Conservation (phyloP, 148 eudicot genomes). For the Gaultheria prostrata region DNA sequence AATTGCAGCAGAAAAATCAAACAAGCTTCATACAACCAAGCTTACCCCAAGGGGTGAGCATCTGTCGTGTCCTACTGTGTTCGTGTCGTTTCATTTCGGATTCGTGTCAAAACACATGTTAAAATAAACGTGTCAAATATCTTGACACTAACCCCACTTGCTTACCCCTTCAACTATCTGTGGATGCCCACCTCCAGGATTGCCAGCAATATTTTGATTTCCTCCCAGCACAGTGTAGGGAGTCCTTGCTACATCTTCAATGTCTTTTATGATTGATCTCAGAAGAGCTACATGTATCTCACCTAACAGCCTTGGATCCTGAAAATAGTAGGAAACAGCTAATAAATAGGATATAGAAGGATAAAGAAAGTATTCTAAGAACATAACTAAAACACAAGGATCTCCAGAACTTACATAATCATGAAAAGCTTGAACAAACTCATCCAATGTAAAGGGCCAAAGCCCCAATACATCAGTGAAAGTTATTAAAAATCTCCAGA, state of each 20-base stretch:
- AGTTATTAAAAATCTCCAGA: slow-evolving; percentile 84
- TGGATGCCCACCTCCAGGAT: slow-evolving; percentile 89
- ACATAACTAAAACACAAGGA: not conserved
- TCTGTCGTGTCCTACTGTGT: no score
- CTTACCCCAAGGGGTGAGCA: slow-evolving; percentile 53
- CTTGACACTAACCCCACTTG: no score
- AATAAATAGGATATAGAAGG: not conserved
- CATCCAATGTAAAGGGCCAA: slow-evolving; percentile 97
- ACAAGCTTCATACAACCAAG: slow-evolving; percentile 6
- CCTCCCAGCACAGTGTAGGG: slow-evolving; percentile 59
- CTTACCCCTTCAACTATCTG: slow-evolving; percentile 88
- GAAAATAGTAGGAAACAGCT: slow-evolving; percentile 12
- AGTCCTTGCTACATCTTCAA: slow-evolving; percentile 90
- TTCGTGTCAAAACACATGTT: no score
- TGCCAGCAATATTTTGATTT: slow-evolving; percentile 52
- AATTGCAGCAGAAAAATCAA: not conserved
- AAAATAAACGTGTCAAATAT: no score
- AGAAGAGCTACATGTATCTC: slow-evolving; percentile 84
- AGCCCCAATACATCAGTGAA: slow-evolving; percentile 86
- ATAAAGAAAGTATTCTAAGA: not conserved
- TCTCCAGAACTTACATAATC: slow-evolving; percentile 62
- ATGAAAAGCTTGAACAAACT: slow-evolving; percentile 88
- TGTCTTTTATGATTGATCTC: slow-evolving; percentile 69
- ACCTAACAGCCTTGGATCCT: slow-evolving; percentile 83
- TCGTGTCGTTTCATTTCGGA: no score